phyloP scores from a whole-genome alignment of 805 yeast species.

The Schwanniomyces pseudopolymorphus region DNA sequence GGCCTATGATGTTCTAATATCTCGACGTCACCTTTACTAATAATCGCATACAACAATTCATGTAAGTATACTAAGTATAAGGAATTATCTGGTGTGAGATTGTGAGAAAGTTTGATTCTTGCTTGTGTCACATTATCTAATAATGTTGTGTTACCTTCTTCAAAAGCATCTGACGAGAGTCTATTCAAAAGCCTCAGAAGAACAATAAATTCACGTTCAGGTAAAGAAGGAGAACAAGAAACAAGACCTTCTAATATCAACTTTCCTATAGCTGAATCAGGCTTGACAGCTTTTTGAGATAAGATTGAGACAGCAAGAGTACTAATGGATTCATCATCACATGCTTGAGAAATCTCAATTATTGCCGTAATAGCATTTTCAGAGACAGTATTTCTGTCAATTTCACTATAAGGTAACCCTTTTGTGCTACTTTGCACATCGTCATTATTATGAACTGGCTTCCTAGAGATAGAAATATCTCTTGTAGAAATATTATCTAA shows the following conservation, averaged over 20 bases:
- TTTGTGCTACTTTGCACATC: background rate
- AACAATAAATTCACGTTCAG: conserved; percentile 67
- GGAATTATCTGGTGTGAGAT: conserved; percentile 40
- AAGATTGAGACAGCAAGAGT: conserved; percentile 78
- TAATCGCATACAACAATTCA: conserved; percentile 65
- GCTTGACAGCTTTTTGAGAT: conserved; percentile 64
- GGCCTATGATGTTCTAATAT: conserved; percentile 76
- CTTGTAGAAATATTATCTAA: conserved; percentile 13
- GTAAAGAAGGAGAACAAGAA: conserved; percentile 57
- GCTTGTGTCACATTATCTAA: conserved; percentile 48
- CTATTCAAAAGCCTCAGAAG: conserved; percentile 58
- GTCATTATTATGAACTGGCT: conserved; percentile 5
- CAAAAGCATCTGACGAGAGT: conserved; percentile 45
- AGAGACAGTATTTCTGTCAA: conserved; percentile 43
- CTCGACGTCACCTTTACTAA: conserved; percentile 78
- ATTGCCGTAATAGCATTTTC: conserved; percentile 70
- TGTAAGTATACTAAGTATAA: conserved; percentile 53
- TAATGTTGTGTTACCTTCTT: conserved; percentile 36
- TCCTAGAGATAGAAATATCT: conserved; percentile 8
- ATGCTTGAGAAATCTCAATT: conserved; percentile 61
- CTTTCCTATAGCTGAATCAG: conserved; percentile 52
- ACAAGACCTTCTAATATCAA: conserved; percentile 62
- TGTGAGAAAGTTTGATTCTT: conserved; percentile 44
- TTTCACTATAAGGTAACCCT: conserved; percentile 22
- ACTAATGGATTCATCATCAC: conserved; percentile 70